Percentiles rank a stretch among this genome's conserved stretches.
These are phyloP conservation scores for Citrus inodora DNA, from an alignment of 345 rosid species.

Conservation along the genomic window DNA sequence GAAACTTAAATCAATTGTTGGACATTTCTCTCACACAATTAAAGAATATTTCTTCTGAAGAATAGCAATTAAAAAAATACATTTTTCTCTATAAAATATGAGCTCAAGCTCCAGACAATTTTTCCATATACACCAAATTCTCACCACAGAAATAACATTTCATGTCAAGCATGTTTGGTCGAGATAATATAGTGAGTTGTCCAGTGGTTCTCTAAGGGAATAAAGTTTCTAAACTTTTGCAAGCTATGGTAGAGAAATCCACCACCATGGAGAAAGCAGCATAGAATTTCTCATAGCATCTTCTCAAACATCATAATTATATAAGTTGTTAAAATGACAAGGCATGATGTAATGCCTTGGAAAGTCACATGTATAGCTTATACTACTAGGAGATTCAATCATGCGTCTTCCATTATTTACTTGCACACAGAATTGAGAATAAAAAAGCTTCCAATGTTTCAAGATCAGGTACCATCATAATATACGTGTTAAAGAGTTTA, in stretches of 20 bases:
- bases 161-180: background rate
- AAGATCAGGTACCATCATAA: background rate
- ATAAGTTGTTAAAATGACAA: background rate
- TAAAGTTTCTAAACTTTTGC: background rate
- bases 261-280: background rate
- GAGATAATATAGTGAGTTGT: background rate
- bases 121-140: background rate
- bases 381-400: background rate
- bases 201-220: background rate
- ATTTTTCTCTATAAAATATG: background rate
- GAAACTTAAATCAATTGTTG: background rate
- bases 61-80: background rate
- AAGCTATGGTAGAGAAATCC: background rate
- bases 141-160: background rate
- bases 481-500: background rate
- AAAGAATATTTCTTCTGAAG: background rate
- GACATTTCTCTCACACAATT: background rate
- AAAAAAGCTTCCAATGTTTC: background rate
- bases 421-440: background rate
- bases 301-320: background rate
- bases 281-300: background rate
- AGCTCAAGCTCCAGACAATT: background rate
- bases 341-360: background rate
- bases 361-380: background rate
- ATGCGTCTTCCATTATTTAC: background rate